phyloP scores from a whole-genome alignment of 352 stramenopile species.

The Pythium pyrilobum region DNA sequence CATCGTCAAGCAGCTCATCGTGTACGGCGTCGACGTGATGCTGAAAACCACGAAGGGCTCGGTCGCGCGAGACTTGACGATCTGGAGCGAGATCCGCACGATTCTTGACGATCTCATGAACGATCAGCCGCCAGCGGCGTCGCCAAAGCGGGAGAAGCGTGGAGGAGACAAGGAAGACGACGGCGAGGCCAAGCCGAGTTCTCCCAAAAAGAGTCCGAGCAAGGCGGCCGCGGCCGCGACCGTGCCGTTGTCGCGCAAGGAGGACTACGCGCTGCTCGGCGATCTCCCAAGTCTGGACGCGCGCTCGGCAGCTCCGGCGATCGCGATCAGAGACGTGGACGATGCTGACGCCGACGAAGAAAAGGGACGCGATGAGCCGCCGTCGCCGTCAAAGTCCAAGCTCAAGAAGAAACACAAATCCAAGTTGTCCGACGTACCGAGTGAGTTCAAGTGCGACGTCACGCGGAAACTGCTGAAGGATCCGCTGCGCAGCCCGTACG shows the following conservation, averaged over 20 bases:
- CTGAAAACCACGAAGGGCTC: conserved; percentile 62
- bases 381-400: conserved; percentile 22
- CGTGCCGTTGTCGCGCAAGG: conserved; percentile 54
- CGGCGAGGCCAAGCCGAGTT: conserved; percentile 1
- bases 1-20: conserved; percentile 70
- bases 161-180: neutral
- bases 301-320: conserved; percentile 21
- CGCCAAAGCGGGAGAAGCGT: conserved; percentile 24
- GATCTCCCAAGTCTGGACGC: conserved; percentile 61
- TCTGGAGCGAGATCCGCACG: conserved; percentile 67
- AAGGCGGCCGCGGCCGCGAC: conserved; percentile 19
- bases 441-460: conserved; percentile 70
- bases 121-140: conserved; percentile 19
- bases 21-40: conserved; percentile 71
- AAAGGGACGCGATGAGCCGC: conserved; percentile 25
- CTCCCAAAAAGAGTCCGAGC: conserved; percentile 26
- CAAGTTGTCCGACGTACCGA: conserved; percentile 30
- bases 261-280: conserved; percentile 74
- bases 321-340: conserved; percentile 52
- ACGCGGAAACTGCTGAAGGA: conserved; percentile 68
- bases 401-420: conserved; percentile 41
- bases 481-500: conserved; percentile 62
- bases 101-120: conserved; percentile 73
- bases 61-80: conserved; percentile 65
- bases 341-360: conserved; percentile 25